phyloP scores from a whole-genome alignment of 768 basidiomycete species.

The Psilocybe azurescens region DNA sequence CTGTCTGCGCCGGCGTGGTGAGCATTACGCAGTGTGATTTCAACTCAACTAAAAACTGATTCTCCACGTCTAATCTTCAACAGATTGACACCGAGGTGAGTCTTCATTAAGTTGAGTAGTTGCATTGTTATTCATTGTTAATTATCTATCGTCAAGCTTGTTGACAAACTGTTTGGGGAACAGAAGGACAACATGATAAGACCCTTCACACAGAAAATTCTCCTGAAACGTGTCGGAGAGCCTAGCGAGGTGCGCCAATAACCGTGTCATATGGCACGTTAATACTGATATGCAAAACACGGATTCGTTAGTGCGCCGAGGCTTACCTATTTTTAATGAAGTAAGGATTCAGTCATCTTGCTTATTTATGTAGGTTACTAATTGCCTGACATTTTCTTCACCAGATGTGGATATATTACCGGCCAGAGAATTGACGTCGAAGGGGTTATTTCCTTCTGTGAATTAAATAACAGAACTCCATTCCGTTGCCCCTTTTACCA shows the following conservation, averaged over 20 bases:
- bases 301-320: slow-evolving; percentile 6
- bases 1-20: too few relatives aligned
- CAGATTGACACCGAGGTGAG: background rate
- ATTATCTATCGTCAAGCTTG: background rate
- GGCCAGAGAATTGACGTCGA: slow-evolving; percentile 5
- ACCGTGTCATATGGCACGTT: background rate
- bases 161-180: background rate
- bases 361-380: background rate
- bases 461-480: background rate
- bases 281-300: too few relatives aligned
- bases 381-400: too few relatives aligned
- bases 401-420: slow-evolving; percentile 7
- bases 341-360: background rate
- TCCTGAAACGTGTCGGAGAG: slow-evolving; percentile 11
- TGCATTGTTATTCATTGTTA: background rate
- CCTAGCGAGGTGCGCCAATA: slow-evolving; percentile 5
- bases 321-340: slow-evolving; percentile 15
- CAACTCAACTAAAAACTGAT: too few relatives aligned
- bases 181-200: background rate
- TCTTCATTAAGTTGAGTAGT: background rate
- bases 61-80: too few relatives aligned
- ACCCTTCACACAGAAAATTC: background rate
- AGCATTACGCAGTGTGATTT: too few relatives aligned
- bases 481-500: too few relatives aligned
- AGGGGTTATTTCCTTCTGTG: background rate